phyloP scores from a whole-genome alignment of 148 eudicot species.

The Fagopyrum homotropicum region DNA sequence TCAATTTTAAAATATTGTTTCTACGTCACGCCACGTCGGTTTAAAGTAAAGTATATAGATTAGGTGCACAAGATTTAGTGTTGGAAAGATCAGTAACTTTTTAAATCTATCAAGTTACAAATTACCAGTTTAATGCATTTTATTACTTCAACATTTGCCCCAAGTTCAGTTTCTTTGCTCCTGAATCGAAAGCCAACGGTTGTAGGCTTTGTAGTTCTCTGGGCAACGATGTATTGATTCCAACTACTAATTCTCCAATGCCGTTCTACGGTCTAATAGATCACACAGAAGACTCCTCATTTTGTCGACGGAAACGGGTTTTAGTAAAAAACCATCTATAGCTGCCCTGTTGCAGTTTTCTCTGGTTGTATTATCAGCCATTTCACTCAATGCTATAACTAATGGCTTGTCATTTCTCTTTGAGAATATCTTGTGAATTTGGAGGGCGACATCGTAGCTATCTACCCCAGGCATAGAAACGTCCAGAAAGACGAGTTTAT shows the following conservation, averaged over 20 bases:
- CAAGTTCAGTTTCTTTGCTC: neutral
- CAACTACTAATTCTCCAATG: constrained; percentile 13
- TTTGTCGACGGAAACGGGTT: constrained; percentile 77
- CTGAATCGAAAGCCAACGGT: neutral
- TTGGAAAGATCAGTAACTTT: too few relatives aligned
- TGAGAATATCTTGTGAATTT: constrained; percentile 44
- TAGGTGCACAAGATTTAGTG: too few relatives aligned
- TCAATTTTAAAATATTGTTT: too few relatives aligned
- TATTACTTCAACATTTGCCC: too few relatives aligned
- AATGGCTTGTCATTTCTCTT: constrained; percentile 50
- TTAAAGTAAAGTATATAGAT: too few relatives aligned
- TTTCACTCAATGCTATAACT: constrained; percentile 53
- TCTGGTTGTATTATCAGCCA: constrained; percentile 44
- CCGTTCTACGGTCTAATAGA: constrained; percentile 47
- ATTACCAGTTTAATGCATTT: too few relatives aligned
- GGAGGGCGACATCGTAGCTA: constrained; percentile 53
- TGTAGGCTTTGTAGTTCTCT: neutral
- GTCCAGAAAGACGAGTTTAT: constrained; percentile 58
- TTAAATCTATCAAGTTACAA: too few relatives aligned
- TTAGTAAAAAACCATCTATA: constrained; percentile 65
- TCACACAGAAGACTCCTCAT: constrained; percentile 68
- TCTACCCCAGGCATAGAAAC: constrained; percentile 42
- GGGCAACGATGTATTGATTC: neutral
- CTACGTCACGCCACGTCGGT: too few relatives aligned
- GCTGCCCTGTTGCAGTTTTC: constrained; percentile 64